Percentiles rank a stretch among this genome's conserved stretches.
Conservation (phyloP, 2,329 filamentous ascomycete species). For the Metarhizium rileyi region DNA sequence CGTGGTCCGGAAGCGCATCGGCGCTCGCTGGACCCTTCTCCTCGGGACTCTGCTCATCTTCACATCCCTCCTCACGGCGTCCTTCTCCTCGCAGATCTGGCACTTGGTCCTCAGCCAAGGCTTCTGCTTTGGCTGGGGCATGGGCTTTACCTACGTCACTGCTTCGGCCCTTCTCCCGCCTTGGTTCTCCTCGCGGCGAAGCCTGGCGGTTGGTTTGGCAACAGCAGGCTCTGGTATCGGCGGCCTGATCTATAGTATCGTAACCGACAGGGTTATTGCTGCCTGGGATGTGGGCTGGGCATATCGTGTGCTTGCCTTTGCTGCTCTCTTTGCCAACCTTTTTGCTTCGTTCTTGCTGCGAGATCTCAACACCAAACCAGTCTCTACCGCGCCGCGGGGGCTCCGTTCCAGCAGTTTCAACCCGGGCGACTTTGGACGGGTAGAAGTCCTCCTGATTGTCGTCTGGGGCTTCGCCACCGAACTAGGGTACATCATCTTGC, state of each 20-base stretch:
- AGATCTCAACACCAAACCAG: slow-evolving; percentile 27
- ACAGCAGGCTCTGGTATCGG: slow-evolving; percentile 40
- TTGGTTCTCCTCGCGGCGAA: slow-evolving; percentile 48
- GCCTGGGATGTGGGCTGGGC: slow-evolving; percentile 44
- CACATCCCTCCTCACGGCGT: slow-evolving; percentile 41
- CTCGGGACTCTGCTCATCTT: slow-evolving; percentile 43
- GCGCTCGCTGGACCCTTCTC: slow-evolving; percentile 31
- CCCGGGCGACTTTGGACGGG: slow-evolving; percentile 14
- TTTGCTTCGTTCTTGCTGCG: slow-evolving; percentile 45
- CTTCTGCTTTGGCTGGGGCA: slow-evolving; percentile 48
- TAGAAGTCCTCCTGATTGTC: slow-evolving; percentile 48
- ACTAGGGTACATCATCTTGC: slow-evolving; percentile 54
- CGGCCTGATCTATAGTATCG: slow-evolving; percentile 15
- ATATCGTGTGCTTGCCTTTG: slow-evolving; percentile 38
- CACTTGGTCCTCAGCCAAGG: slow-evolving; percentile 52
- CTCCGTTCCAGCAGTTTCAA: slow-evolving; percentile 13
- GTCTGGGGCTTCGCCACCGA: slow-evolving; percentile 51
- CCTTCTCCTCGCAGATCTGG: slow-evolving; percentile 44
- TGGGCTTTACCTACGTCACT: slow-evolving; percentile 50
- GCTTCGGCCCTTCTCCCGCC: slow-evolving; percentile 47
- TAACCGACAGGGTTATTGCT: slow-evolving; percentile 38
- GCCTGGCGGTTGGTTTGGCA: slow-evolving; percentile 47
- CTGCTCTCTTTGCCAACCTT: slow-evolving; percentile 45
- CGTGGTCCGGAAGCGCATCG: slow-evolving; percentile 17
- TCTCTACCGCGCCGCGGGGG: not conserved